A percentile compares a stretch with the other conserved stretches of the same genome.
These are phyloP conservation scores for Rhododendron mucronatum DNA, from an alignment of 148 eudicot genomes.

Conservation along the genomic window DNA sequence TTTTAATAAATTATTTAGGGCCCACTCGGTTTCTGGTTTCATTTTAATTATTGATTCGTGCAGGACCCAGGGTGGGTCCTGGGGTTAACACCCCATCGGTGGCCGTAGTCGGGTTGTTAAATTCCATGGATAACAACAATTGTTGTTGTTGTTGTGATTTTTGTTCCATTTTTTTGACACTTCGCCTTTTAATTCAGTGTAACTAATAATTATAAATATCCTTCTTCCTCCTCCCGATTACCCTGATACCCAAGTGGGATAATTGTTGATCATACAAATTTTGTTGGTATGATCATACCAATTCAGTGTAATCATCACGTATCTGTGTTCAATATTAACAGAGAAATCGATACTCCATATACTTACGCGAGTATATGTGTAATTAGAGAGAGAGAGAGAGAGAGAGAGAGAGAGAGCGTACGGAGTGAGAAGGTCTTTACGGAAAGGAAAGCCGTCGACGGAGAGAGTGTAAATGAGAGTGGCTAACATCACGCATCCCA, in stretches of 20 bases:
- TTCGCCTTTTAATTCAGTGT: not conserved
- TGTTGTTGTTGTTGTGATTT: not conserved
- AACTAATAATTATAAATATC: not conserved
- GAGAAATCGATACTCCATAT: not conserved
- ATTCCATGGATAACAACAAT: too few species aligned
- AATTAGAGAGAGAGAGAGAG: not conserved
- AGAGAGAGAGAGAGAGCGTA: slow-evolving; percentile 23
- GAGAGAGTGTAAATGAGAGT: slow-evolving; percentile 54
- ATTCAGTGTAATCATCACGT: not conserved
- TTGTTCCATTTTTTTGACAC: not conserved
- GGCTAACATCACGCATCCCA: slow-evolving; percentile 48
- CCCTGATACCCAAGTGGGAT: not conserved
- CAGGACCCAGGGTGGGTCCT: too few species aligned
- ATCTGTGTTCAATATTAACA: not conserved
- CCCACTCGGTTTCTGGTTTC: too few species aligned
- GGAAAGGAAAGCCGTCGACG: slow-evolving; percentile 74
- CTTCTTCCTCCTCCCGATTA: not conserved
- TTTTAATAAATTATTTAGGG: too few species aligned
- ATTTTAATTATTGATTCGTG: too few species aligned
- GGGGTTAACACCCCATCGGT: too few species aligned
- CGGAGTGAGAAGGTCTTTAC: slow-evolving; percentile 74
- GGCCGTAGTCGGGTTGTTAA: too few species aligned
- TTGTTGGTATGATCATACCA: too few species aligned
- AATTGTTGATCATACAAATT: not conserved
- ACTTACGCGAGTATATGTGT: too few species aligned